These are phyloP conservation scores for Trichosporon coremiiforme DNA, from an alignment of 1,284 basidiomycete genomes.

Conservation along the genomic window DNA sequence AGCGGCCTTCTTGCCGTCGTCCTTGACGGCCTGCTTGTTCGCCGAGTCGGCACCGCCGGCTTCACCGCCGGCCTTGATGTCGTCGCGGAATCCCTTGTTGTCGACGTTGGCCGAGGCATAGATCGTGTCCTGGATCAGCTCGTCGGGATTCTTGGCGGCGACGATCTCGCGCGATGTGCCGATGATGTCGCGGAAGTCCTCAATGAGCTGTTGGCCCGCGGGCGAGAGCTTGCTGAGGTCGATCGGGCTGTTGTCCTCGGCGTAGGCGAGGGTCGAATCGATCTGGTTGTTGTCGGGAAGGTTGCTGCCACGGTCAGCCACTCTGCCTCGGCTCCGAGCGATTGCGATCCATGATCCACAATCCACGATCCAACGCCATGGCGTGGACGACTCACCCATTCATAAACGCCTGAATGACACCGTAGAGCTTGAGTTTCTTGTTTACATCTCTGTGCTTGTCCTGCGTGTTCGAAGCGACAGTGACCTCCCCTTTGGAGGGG, in stretches of 20 bases:
- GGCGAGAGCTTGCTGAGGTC: slow-evolving; percentile 68
- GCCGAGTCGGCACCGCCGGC: slow-evolving; percentile 45
- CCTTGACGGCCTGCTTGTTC: slow-evolving; percentile 61
- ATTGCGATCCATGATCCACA: too few relatives aligned
- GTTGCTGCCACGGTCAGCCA: slow-evolving; percentile 53
- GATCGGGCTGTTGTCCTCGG: slow-evolving; percentile 69
- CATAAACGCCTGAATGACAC: slow-evolving; percentile 74
- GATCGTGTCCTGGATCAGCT: slow-evolving; percentile 83
- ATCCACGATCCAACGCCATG: too few relatives aligned
- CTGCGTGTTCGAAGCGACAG: slow-evolving; percentile 45
- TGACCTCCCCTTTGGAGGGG: slow-evolving; percentile 48
- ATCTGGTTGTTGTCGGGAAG: slow-evolving; percentile 80
- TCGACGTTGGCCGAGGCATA: slow-evolving; percentile 56
- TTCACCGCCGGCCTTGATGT: slow-evolving; percentile 12
- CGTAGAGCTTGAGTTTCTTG: slow-evolving; percentile 64
- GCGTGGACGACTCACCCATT: slow-evolving; percentile 58
- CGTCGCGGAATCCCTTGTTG: background rate
- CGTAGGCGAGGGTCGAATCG: slow-evolving; percentile 69
- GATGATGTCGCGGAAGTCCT: slow-evolving; percentile 64
- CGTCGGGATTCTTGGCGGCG: slow-evolving; percentile 79
- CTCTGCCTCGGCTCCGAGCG: too few relatives aligned
- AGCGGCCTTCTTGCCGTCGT: slow-evolving; percentile 69
- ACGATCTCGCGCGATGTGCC: slow-evolving; percentile 64
- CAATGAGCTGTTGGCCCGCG: slow-evolving; percentile 73
- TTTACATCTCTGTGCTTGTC: slow-evolving; percentile 55